Evolutionary conservation across 768 basidiomycete species (phyloP), one percentile per base, ranked within the genome.

Genomic region (Lactarius indigo): DNA sequence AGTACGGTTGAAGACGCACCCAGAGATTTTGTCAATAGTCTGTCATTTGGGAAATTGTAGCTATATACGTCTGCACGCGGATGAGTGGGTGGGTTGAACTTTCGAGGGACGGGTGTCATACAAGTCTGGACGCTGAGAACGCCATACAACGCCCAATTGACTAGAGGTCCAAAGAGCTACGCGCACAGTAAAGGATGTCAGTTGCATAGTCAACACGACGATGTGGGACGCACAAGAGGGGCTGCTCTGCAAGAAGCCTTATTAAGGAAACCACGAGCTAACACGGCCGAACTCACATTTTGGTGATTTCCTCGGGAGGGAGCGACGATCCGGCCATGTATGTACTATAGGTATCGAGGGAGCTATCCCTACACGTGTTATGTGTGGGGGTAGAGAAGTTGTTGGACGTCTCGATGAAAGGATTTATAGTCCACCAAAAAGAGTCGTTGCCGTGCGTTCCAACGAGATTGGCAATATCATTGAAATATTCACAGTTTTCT

Each of bases 61-160:
- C 54, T 65, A 26, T 68, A 68, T 15, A 68, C 67, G 12, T 68
- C 67, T 68, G 42, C 23, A 30, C 28, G 12, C 28, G 28, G 41
- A 33, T 59, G 18, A 65, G 41, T 20, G 17, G 44, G 23, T 31
- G 13, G 15, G 18, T 10, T 20, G 52, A 37, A 26, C 26, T 15
- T 8, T 23, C n/a, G 31, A 31, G 28, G 8, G n/a, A 28, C 30
- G 0, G 33, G 17, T 64, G 67, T 42, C 52, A 13, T 52, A 76
- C 76, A 76, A 60, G 71, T 66, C 71, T 76, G 76, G 28, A 75
- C 69, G 30, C 59, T 57, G 20, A 77, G 71, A 20, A 71, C 70
- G 30, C 76, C 76, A 52, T 71, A 77, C 6, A 77, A 56, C 41
- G 65, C 57, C 63, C 70, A 75, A 64, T 74, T 74, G 57, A 76